These are phyloP conservation scores for Aspergillus saccharolyticus DNA, from an alignment of 495 filamentous ascomycete genomes.

Conservation along the genomic window DNA sequence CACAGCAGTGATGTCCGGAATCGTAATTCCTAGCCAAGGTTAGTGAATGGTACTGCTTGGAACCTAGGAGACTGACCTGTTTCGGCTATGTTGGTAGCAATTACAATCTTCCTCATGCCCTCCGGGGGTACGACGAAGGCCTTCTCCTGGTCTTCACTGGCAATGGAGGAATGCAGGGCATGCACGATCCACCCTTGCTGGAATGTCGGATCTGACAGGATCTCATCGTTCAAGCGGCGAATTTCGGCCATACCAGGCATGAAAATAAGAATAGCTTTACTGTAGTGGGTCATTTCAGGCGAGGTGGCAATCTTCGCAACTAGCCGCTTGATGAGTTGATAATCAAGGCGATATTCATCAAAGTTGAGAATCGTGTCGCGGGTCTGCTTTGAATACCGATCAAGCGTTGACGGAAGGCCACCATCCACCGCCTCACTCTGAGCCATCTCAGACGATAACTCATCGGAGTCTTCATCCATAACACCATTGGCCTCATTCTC, in stretches of 20 bases:
- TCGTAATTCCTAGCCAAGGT: slow-evolving; percentile 61
- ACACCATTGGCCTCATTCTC: slow-evolving; percentile 39
- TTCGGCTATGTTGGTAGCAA: slow-evolving; percentile 95
- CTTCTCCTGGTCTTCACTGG: slow-evolving; percentile 91
- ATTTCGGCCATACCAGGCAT: slow-evolving; percentile 93
- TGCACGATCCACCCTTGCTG: slow-evolving; percentile 70
- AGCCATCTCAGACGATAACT: slow-evolving; percentile 33
- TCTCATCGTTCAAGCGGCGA: slow-evolving; percentile 74
- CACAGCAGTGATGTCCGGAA: slow-evolving; percentile 92
- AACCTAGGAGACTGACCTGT: slow-evolving; percentile 51
- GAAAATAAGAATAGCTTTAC: slow-evolving; percentile 90
- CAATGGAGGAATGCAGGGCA: slow-evolving; percentile 86
- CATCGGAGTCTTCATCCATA: slow-evolving; percentile 45
- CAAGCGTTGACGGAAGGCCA: slow-evolving; percentile 46
- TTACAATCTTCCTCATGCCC: slow-evolving; percentile 81
- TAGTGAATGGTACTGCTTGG: neutral
- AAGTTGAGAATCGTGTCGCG: slow-evolving; percentile 65
- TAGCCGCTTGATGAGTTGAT: slow-evolving; percentile 70
- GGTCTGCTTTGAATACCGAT: slow-evolving; percentile 68
- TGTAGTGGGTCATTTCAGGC: slow-evolving; percentile 60
- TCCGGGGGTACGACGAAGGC: slow-evolving; percentile 81
- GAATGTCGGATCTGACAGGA: slow-evolving; percentile 67
- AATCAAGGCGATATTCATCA: slow-evolving; percentile 84
- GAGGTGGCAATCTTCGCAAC: slow-evolving; percentile 67
- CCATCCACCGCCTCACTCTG: slow-evolving; percentile 31